phyloP scores from a whole-genome alignment of 306 rosid species.

The Comarum palustre region DNA sequence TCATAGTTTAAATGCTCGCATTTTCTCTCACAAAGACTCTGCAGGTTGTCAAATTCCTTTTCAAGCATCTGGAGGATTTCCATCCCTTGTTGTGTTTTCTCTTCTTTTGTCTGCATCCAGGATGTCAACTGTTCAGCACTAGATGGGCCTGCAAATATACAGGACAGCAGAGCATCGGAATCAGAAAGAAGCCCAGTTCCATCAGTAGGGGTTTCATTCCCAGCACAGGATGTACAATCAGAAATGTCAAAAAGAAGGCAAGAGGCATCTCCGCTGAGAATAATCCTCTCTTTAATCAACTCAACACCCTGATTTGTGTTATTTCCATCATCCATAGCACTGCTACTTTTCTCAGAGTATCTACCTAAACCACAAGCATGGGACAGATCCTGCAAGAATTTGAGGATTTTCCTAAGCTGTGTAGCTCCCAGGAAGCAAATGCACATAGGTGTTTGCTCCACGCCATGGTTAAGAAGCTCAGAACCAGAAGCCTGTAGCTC shows the following conservation, averaged over 20 bases:
- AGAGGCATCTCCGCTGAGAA: conserved; percentile 77
- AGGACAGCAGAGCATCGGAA: conserved; percentile 58
- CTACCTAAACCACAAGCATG: conserved; percentile 75
- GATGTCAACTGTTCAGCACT: conserved; percentile 72
- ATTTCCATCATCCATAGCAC: conserved; percentile 46
- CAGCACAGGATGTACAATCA: conserved; percentile 35
- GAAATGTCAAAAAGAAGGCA: conserved; percentile 62
- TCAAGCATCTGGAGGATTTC: conserved; percentile 72
- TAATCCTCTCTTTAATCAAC: conserved; percentile 60
- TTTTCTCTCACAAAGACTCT: conserved; percentile 79
- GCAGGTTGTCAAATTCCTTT: conserved; percentile 76
- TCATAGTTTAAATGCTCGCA: conserved; percentile 66
- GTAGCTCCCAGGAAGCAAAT: conserved; percentile 85
- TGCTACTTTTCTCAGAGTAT: conserved; percentile 53
- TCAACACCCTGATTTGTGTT: conserved; percentile 44
- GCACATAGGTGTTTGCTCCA: conserved; percentile 76
- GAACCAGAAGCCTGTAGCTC: conserved; percentile 78
- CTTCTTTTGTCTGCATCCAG: conserved; percentile 72
- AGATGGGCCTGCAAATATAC: conserved; percentile 68
- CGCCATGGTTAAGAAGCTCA: conserved; percentile 66
- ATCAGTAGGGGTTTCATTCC: conserved; percentile 40
- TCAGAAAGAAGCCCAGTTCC: conserved; percentile 40
- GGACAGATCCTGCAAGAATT: conserved; percentile 81
- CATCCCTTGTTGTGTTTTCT: conserved; percentile 56
- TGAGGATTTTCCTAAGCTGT: conserved; percentile 76